Evolutionary conservation across 345 rosid genomes (phyloP).

Genomic region (Camelina laxa): DNA sequence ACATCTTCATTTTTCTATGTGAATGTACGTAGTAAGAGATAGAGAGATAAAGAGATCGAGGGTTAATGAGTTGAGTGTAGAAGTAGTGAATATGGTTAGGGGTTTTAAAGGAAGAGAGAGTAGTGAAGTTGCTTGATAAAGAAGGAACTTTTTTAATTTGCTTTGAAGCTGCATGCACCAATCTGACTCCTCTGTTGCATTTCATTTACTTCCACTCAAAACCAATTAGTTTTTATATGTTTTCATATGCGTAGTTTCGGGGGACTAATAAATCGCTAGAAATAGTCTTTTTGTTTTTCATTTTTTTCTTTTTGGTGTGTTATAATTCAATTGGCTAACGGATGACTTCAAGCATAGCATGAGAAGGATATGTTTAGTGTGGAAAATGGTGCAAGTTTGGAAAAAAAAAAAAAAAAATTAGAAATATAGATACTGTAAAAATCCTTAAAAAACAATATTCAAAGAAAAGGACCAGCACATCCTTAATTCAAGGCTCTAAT

Average conservation of each 20-base stretch:
- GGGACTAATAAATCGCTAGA: not conserved
- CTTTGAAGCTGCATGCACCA: slow-evolving; percentile 22
- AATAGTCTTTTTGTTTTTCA: not conserved
- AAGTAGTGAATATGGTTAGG: slow-evolving; percentile 17
- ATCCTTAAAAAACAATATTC: not conserved
- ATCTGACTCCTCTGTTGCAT: slow-evolving; percentile 8
- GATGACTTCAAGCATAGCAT: not conserved
- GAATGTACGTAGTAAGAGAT: not conserved
- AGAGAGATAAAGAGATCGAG: not conserved
- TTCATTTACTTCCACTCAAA: not conserved
- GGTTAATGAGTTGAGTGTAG: not conserved
- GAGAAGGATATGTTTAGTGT: not conserved
- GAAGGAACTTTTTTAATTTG: not conserved
- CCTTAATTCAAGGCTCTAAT: not conserved
- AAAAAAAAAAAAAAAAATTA: not conserved
- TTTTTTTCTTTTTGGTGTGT: not conserved
- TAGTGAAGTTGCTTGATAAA: slow-evolving; percentile 5
- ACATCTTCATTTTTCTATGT: slow-evolving; percentile 18
- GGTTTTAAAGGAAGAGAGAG: slow-evolving; percentile 15
- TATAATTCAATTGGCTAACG: not conserved
- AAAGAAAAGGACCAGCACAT: not conserved
- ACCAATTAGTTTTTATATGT: not conserved
- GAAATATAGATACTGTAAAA: not conserved
- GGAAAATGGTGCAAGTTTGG: not conserved
- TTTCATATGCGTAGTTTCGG: not conserved